phyloP scores from a whole-genome alignment of 441 rosid species.

The Breynia disticha region DNA sequence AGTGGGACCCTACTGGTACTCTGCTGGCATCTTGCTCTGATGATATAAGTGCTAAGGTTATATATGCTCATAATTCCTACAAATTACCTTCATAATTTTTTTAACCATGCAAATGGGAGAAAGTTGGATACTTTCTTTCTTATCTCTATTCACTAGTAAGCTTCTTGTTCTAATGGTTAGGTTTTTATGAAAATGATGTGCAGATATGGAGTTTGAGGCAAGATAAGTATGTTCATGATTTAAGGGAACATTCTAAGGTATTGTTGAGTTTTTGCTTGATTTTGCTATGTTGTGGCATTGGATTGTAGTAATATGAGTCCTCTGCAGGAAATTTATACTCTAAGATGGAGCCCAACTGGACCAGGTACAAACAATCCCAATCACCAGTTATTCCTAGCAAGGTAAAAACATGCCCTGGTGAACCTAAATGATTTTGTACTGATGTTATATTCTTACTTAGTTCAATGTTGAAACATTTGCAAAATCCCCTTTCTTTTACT shows the following conservation, averaged over 20 bases:
- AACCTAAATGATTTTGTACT: neutral
- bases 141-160: conserved; percentile 4
- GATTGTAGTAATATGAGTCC: conserved; percentile 2
- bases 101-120: neutral
- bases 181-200: conserved; percentile 13
- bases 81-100: neutral
- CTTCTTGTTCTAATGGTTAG: conserved; percentile 4
- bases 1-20: conserved; percentile 98
- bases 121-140: neutral
- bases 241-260: conserved; percentile 86
- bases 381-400: conserved; percentile 75
- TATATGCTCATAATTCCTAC: neutral
- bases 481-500: too few species aligned
- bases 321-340: conserved; percentile 80
- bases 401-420: conserved; percentile 29
- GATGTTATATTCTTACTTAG: neutral
- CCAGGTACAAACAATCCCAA: conserved; percentile 88
- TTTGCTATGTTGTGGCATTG: conserved; percentile 4
- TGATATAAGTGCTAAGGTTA: conserved; percentile 89
- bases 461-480: too few species aligned
- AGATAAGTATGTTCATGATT: conserved; percentile 70
- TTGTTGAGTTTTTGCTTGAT: neutral
- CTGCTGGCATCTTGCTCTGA: conserved; percentile 95
- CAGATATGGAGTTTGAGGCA: conserved; percentile 94
- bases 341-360: conserved; percentile 99